phyloP scores from a whole-genome alignment of 2,329 filamentous ascomycete species.

The Aaosphaeria pasadenensis region DNA sequence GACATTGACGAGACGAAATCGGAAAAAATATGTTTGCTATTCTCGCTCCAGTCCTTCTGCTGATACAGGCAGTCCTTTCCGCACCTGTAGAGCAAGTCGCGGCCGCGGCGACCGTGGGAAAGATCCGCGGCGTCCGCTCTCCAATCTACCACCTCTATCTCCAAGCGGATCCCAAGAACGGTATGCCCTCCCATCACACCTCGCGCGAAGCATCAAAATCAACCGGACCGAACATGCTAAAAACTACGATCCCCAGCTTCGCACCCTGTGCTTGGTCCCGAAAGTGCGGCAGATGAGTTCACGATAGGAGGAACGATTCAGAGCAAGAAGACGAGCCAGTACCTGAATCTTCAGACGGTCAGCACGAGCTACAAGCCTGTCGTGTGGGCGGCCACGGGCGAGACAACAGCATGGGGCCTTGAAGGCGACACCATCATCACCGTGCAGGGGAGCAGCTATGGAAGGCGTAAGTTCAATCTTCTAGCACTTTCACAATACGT shows the following conservation, averaged over 20 bases:
- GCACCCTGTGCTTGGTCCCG: constrained; percentile 52
- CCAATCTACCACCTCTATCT: constrained; percentile 56
- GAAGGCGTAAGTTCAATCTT: constrained; percentile 33
- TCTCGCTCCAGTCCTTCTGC: too few relatives aligned
- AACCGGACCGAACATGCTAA: not conserved
- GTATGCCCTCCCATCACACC: constrained; percentile 15
- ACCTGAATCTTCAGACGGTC: constrained; percentile 48
- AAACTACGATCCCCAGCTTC: constrained; percentile 20
- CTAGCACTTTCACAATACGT: not conserved
- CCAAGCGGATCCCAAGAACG: constrained; percentile 45
- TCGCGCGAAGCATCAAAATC: not conserved
- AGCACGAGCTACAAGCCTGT: constrained; percentile 54
- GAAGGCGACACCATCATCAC: constrained; percentile 51
- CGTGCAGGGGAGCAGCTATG: constrained; percentile 42
- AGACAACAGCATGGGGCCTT: constrained; percentile 51
- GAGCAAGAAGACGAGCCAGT: constrained; percentile 48
- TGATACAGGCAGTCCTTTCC: too few relatives aligned
- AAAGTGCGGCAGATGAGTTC: constrained; percentile 48
- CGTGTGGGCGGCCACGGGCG: constrained; percentile 41
- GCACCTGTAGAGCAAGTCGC: not conserved
- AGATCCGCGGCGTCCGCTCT: constrained; percentile 49
- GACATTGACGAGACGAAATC: too few relatives aligned
- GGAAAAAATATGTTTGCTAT: too few relatives aligned
- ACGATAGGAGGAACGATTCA: constrained; percentile 50
- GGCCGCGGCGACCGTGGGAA: constrained; percentile 43